Percentiles rank a stretch among this genome's conserved stretches.
These are phyloP conservation scores for Fusarium tanahbumbuense DNA, from an alignment of 2,329 filamentous ascomycete genomes.

Conservation along the genomic window DNA sequence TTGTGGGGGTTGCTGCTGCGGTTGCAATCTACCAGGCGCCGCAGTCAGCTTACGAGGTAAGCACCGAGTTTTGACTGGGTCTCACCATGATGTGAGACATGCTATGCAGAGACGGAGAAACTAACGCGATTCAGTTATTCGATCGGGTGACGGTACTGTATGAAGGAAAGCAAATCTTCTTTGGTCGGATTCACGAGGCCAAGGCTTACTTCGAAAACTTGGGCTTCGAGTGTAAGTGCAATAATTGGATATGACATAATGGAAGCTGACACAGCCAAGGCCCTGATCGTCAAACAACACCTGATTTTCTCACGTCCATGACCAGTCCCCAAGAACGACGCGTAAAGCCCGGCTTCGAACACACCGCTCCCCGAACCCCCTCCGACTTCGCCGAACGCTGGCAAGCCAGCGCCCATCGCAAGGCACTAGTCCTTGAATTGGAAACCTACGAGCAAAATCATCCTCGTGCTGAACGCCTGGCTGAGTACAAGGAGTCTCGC, in stretches of 20 bases:
- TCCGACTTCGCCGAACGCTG: slow-evolving; percentile 53
- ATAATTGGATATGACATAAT: rapidly evolving
- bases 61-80: not conserved
- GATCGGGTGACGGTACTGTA: slow-evolving; percentile 76
- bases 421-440: slow-evolving; percentile 47
- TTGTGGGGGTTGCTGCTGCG: slow-evolving; percentile 43
- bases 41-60: slow-evolving; percentile 65
- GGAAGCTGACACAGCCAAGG: slow-evolving; percentile 19
- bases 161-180: slow-evolving; percentile 75
- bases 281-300: slow-evolving; percentile 43
- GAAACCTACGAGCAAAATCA: slow-evolving; percentile 45
- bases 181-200: slow-evolving; percentile 67
- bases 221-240: slow-evolving; percentile 41
- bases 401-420: slow-evolving; percentile 45
- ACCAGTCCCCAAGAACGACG: slow-evolving; percentile 54
- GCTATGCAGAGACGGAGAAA: not conserved
- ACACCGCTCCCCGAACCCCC: slow-evolving; percentile 51
- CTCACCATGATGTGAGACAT: not conserved
- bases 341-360: slow-evolving; percentile 49
- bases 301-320: slow-evolving; percentile 54
- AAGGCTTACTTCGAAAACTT: slow-evolving; percentile 69
- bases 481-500: slow-evolving; percentile 38
- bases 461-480: slow-evolving; percentile 31
- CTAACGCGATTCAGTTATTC: slow-evolving; percentile 65
- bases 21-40: slow-evolving; percentile 70